Conservation (phyloP, 139 green algal species). For the Coelastrella sp. region DNA sequence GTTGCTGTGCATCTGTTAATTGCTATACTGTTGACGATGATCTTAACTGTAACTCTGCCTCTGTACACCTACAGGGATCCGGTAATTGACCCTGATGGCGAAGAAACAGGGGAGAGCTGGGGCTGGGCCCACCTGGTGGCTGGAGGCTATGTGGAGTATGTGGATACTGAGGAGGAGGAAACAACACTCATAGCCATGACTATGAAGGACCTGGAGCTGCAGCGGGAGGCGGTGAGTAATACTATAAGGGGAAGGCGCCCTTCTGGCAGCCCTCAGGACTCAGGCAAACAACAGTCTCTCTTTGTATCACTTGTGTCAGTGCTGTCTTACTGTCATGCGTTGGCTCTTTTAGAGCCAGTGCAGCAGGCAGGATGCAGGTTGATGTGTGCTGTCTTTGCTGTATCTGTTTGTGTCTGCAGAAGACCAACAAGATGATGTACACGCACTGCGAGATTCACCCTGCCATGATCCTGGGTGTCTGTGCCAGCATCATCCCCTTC, state of each 20-base stretch:
- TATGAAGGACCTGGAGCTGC: slow-evolving; percentile 75
- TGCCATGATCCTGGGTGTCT: slow-evolving; percentile 97
- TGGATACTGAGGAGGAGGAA: slow-evolving; percentile 93
- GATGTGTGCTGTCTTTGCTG: not conserved
- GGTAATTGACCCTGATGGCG: slow-evolving; percentile 14
- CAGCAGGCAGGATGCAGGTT: not conserved
- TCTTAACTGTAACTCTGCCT: too few relatives aligned
- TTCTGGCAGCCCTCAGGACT: not conserved
- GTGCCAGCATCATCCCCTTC: slow-evolving; percentile 99
- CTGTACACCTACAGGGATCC: not conserved
- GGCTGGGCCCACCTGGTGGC: slow-evolving; percentile 74
- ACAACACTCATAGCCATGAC: slow-evolving; percentile 99
- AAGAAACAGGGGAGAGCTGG: slow-evolving; percentile 69
- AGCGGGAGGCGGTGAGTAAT: slow-evolving; percentile 46
- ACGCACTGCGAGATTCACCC: slow-evolving; percentile 99
- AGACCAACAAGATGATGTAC: slow-evolving; percentile 83
- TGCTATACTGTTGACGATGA: too few relatives aligned
- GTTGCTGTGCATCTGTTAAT: too few relatives aligned
- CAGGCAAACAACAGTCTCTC: too few relatives aligned
- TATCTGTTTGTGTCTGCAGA: not conserved
- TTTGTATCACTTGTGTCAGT: not conserved
- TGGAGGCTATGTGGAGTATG: slow-evolving; percentile 84
- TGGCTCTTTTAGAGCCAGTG: not conserved
- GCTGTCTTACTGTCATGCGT: not conserved
- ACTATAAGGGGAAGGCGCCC: not conserved